Evolutionary conservation across 495 filamentous ascomycete genomes (phyloP).

Genomic region (Tuber borchii): DNA sequence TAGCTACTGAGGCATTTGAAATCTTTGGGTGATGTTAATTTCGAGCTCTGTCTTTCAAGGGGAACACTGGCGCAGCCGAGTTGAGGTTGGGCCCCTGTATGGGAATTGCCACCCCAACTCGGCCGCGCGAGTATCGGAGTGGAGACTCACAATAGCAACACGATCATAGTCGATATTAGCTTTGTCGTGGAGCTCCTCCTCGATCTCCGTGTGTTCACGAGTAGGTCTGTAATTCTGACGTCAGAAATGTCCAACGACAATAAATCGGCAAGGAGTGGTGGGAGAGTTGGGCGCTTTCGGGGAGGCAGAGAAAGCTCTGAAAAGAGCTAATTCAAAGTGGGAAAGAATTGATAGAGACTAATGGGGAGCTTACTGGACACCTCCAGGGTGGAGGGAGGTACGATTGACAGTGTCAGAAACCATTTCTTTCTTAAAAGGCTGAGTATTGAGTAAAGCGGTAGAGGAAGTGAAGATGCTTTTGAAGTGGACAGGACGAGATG

Average conservation of each 20-base stretch:
- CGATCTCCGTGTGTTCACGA: conserved; percentile 85
- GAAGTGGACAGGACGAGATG: conserved; percentile 19
- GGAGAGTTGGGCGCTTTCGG: conserved; percentile 12
- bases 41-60: conserved; percentile 6
- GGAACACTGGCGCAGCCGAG: neutral
- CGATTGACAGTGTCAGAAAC: conserved; percentile 40
- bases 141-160: conserved; percentile 76
- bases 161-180: conserved; percentile 99
- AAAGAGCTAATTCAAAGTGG: conserved; percentile 7
- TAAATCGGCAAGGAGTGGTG: conserved; percentile 17
- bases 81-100: neutral
- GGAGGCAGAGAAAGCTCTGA: neutral
- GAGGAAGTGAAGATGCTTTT: conserved; percentile 24
- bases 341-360: neutral
- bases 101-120: conserved; percentile 1
- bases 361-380: conserved; percentile 68
- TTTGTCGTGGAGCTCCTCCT: conserved; percentile 95
- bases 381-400: conserved; percentile 61
- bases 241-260: conserved; percentile 19
- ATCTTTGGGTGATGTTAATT: conserved; percentile 52
- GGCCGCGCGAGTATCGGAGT: conserved; percentile 8
- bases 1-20: conserved; percentile 82
- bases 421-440: conserved; percentile 34
- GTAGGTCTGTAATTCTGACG: conserved; percentile 55
- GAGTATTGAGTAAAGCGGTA: conserved; percentile 17